Conservation (phyloP, 164 flowering plant genomes). For the Aristolochia californica region DNA sequence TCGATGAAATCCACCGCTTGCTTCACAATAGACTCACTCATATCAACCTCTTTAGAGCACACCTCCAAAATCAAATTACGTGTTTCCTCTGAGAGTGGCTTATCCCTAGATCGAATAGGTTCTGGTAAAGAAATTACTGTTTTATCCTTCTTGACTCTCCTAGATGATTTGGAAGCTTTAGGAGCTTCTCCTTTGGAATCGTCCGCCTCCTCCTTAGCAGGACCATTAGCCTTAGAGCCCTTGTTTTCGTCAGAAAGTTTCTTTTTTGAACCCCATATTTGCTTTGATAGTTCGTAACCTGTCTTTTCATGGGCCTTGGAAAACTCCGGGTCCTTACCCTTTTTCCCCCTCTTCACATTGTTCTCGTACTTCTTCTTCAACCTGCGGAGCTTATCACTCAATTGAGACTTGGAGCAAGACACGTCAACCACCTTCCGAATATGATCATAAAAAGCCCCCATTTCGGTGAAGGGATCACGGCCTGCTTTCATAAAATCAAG, state of each 20-base stretch:
- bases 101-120: too few species aligned
- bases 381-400: constrained; percentile 1
- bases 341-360: not conserved
- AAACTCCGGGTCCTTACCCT: not conserved
- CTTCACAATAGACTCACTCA: not conserved
- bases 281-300: constrained; percentile 1
- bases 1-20: constrained; percentile 4
- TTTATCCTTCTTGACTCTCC: too few species aligned
- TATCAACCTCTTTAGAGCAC: not conserved
- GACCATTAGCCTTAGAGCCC: not conserved
- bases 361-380: constrained; percentile 9
- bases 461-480: not conserved
- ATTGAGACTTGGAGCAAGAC: not conserved
- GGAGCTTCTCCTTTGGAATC: not conserved
- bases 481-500: constrained; percentile 3
- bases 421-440: not conserved
- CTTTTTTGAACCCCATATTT: constrained; percentile 1
- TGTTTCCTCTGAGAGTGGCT: not conserved
- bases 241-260: not conserved
- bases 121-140: too few species aligned
- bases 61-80: not conserved
- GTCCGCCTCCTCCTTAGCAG: not conserved
- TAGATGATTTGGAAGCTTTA: too few species aligned
- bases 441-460: not conserved
- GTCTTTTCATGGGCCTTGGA: constrained; percentile 5